These are phyloP conservation scores for Oryza longistaminata DNA, from an alignment of 176 grass and related monocot species.

Conservation along the genomic window DNA sequence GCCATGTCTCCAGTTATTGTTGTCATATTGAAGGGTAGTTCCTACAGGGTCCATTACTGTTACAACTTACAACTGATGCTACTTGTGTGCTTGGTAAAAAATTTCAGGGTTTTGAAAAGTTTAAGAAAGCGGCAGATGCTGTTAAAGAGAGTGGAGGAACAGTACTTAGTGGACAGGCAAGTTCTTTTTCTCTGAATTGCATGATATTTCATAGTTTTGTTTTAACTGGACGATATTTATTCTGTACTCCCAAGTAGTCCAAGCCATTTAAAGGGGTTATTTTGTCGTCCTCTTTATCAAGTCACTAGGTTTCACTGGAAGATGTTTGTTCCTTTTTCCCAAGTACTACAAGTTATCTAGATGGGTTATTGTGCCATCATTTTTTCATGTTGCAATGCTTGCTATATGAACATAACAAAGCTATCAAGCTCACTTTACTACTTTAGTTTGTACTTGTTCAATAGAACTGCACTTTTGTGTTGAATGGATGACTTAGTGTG, in stretches of 20 bases:
- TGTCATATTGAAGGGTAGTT: background rate
- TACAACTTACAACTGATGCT: background rate
- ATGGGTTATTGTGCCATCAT: background rate
- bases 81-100: constrained; percentile 22
- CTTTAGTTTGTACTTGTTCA: background rate
- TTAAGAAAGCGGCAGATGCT: constrained; percentile 91
- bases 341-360: constrained; percentile 1
- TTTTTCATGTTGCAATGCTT: background rate
- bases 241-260: background rate
- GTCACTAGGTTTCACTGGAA: background rate
- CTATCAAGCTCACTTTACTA: background rate
- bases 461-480: background rate
- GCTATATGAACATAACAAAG: background rate
- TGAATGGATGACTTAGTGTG: background rate
- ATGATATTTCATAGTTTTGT: background rate
- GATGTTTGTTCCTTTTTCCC: background rate
- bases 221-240: constrained; percentile 17
- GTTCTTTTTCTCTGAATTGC: constrained; percentile 35
- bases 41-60: background rate
- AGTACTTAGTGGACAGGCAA: constrained; percentile 80
- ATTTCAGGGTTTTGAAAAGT: constrained; percentile 87
- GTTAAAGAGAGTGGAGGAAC: constrained; percentile 63
- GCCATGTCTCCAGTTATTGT: background rate
- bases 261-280: background rate
- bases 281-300: background rate